Evolutionary conservation across 2,329 filamentous ascomycete genomes (phyloP).

Genomic region (Karstenula rhodostoma): DNA sequence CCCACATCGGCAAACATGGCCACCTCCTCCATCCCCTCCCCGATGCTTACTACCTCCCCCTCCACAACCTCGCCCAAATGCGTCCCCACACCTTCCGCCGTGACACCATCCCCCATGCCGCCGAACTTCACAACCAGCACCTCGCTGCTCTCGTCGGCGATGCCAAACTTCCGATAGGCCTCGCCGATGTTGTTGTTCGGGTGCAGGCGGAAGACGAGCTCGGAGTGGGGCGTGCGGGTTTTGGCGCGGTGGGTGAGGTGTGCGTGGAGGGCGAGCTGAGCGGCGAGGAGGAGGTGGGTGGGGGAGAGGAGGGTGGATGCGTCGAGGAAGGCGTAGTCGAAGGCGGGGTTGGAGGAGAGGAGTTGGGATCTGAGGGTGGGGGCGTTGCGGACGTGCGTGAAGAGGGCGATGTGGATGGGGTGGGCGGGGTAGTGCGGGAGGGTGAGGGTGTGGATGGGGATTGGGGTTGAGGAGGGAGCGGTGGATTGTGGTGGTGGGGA

Average conservation of each 20-base stretch:
- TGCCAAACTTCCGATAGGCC: conserved; percentile 87
- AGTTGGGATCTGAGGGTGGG: conserved; percentile 82
- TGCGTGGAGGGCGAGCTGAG: conserved; percentile 78
- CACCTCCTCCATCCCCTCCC: conserved; percentile 47
- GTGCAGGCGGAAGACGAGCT: conserved; percentile 82
- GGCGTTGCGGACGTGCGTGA: conserved; percentile 79
- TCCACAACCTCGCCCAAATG: conserved; percentile 38
- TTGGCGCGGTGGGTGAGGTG: conserved; percentile 69
- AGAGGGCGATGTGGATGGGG: conserved; percentile 77
- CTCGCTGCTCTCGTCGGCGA: conserved; percentile 72
- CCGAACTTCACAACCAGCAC: conserved; percentile 83
- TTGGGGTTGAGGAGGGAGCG: background rate
- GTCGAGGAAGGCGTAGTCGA: conserved; percentile 94
- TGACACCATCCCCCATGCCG: conserved; percentile 41
- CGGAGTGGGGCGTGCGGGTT: conserved; percentile 87
- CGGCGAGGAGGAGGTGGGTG: conserved; percentile 75
- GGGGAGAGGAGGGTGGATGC: conserved; percentile 78
- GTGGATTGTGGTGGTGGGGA: conserved; percentile 32
- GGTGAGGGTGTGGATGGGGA: conserved; percentile 67
- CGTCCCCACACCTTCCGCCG: conserved; percentile 31
- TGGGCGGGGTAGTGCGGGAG: conserved; percentile 80
- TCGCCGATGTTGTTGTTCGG: conserved; percentile 91
- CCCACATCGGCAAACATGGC: conserved; percentile 62
- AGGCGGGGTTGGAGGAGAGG: conserved; percentile 81
- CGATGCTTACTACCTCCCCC: conserved; percentile 34